Evolutionary conservation across 306 rosid species (phyloP).

Genomic region (Vigna mungo): DNA sequence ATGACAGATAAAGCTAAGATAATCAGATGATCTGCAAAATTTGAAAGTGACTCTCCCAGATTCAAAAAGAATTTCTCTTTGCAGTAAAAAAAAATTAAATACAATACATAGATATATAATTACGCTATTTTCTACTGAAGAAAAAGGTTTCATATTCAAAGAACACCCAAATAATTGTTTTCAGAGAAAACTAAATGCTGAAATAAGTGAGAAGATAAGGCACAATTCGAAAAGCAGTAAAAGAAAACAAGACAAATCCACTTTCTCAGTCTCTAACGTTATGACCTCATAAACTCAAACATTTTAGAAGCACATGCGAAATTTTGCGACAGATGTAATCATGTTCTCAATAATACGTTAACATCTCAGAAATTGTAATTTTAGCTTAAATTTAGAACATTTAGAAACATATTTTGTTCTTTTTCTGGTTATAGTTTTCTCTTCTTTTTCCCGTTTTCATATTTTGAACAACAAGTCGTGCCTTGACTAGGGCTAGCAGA

Average conservation of each 20-base stretch:
- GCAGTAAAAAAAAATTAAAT: neutral
- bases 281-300: constrained; percentile 21
- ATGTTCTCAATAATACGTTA: neutral
- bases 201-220: neutral
- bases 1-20: neutral
- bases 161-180: constrained; percentile 1
- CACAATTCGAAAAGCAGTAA: neutral
- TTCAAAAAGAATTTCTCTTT: neutral
- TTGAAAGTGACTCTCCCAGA: neutral
- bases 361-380: neutral
- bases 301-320: neutral
- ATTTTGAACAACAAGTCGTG: neutral
- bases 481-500: constrained; percentile 37
- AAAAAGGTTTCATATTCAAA: neutral
- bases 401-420: neutral
- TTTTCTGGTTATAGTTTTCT: too few relatives aligned
- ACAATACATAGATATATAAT: too few relatives aligned
- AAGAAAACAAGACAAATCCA: neutral
- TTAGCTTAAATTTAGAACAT: constrained; percentile 13
- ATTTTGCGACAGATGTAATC: neutral
- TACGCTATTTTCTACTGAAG: neutral
- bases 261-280: constrained; percentile 11
- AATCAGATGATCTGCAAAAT: neutral
- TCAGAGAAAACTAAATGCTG: constrained; percentile 11
- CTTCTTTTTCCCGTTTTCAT: neutral